Percentiles rank a stretch among this genome's conserved stretches.
Conservation (phyloP, 2,329 filamentous ascomycete genomes). For the Endocalyx cinctus region DNA sequence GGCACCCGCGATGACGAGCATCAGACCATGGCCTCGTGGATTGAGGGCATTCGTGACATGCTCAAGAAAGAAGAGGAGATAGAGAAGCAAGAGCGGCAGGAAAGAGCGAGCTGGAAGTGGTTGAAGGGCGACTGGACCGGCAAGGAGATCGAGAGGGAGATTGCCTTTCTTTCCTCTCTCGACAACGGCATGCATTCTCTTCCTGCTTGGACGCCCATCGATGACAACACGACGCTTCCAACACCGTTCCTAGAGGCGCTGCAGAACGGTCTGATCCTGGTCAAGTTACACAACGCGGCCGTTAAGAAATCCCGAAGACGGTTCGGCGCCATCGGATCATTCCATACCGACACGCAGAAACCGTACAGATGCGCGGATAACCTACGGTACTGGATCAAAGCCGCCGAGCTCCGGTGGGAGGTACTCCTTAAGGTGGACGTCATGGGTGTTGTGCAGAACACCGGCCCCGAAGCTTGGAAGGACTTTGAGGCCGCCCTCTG, state of each 20-base stretch:
- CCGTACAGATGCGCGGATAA: conserved; percentile 94
- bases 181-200: conserved; percentile 55
- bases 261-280: conserved; percentile 73
- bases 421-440: conserved; percentile 78
- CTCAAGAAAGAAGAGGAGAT: conserved; percentile 72
- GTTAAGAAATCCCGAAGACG: conserved; percentile 79
- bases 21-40: conserved; percentile 72
- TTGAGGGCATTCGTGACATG: conserved; percentile 71
- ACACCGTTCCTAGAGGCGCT: conserved; percentile 71
- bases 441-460: conserved; percentile 78
- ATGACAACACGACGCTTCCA: conserved; percentile 46
- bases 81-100: conserved; percentile 65
- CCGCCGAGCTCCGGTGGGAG: conserved; percentile 91
- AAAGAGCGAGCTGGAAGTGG: conserved; percentile 77
- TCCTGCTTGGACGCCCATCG: conserved; percentile 63
- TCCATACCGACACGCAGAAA: conserved; percentile 89
- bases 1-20: conserved; percentile 78
- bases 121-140: conserved; percentile 71
- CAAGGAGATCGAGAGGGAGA: conserved; percentile 71
- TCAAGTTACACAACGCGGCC: conserved; percentile 84
- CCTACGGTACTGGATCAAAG: conserved; percentile 92
- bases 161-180: conserved; percentile 76
- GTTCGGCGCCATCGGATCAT: conserved; percentile 84
- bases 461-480: conserved; percentile 64
- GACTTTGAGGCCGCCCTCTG: conserved; percentile 80